Conservation (phyloP, 768 basidiomycete species). For the Tylopilus sp. region DNA sequence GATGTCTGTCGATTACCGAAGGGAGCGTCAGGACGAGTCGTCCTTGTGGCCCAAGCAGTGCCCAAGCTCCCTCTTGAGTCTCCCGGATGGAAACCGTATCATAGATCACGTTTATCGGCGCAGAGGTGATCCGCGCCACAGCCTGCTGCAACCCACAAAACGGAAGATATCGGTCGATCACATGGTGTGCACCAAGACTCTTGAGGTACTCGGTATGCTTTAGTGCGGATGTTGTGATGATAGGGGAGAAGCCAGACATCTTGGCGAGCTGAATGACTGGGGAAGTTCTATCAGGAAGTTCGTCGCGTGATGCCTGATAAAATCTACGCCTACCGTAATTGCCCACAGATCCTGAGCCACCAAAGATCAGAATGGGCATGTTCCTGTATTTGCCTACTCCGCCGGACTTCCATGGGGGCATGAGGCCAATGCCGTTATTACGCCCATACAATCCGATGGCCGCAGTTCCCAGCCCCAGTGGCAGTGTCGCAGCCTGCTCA, state of each 20-base stretch:
- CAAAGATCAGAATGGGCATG: constrained; percentile 45
- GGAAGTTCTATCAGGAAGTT: constrained; percentile 14
- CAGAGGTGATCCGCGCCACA: constrained; percentile 34
- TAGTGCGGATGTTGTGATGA: constrained; percentile 33
- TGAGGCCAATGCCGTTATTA: constrained; percentile 40
- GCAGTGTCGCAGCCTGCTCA: constrained; percentile 48
- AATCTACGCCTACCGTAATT: constrained; percentile 40
- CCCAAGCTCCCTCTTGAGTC: constrained; percentile 38
- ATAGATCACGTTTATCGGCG: constrained; percentile 34
- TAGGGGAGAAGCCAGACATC: constrained; percentile 38
- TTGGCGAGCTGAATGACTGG: constrained; percentile 39
- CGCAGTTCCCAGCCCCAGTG: constrained; percentile 47
- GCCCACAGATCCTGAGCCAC: constrained; percentile 48
- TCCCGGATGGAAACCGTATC: constrained; percentile 38
- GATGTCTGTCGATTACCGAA: constrained; percentile 28
- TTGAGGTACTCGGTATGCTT: constrained; percentile 36
- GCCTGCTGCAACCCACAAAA: constrained; percentile 32
- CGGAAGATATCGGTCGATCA: constrained; percentile 30
- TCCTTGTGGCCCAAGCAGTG: constrained; percentile 37
- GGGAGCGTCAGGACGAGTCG: constrained; percentile 33
- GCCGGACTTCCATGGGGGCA: constrained; percentile 35
- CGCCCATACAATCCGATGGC: constrained; percentile 46
- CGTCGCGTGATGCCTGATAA: constrained; percentile 5
- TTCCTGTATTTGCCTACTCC: constrained; percentile 40
- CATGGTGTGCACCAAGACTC: constrained; percentile 32